Conservation (phyloP, 306 rosid species). For the Arachis stenosperma region DNA sequence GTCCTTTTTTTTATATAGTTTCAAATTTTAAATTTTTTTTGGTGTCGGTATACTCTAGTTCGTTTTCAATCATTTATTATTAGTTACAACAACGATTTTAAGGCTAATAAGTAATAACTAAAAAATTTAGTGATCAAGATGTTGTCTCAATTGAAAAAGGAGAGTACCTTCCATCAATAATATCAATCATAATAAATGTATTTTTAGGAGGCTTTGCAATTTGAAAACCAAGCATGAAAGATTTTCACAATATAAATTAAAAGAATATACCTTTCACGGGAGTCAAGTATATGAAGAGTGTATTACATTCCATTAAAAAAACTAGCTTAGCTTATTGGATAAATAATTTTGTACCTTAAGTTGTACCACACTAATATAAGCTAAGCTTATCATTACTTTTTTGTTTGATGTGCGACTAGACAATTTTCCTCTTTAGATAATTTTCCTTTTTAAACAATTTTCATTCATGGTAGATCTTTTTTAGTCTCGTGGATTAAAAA, state of each 20-base stretch:
- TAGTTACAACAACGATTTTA: background rate
- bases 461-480: no score
- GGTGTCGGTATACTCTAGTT: background rate
- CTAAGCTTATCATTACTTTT: no score
- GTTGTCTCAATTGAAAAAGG: background rate
- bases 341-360: no score
- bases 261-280: no score
- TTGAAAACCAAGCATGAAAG: background rate
- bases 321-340: no score
- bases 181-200: constrained; percentile 9
- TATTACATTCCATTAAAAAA: no score
- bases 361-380: no score
- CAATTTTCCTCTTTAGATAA: no score
- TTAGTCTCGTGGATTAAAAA: no score
- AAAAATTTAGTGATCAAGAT: background rate
- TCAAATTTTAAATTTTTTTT: background rate
- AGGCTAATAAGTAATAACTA: background rate
- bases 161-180: background rate
- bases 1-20: background rate
- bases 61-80: background rate
- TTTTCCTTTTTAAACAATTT: no score
- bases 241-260: background rate
- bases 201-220: background rate
- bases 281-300: no score
- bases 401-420: no score